Evolutionary conservation across 129 eudicot genomes (phyloP), one percentile per base, ranked within the genome.

Genomic region (Ambrosia artemisiifolia): DNA sequence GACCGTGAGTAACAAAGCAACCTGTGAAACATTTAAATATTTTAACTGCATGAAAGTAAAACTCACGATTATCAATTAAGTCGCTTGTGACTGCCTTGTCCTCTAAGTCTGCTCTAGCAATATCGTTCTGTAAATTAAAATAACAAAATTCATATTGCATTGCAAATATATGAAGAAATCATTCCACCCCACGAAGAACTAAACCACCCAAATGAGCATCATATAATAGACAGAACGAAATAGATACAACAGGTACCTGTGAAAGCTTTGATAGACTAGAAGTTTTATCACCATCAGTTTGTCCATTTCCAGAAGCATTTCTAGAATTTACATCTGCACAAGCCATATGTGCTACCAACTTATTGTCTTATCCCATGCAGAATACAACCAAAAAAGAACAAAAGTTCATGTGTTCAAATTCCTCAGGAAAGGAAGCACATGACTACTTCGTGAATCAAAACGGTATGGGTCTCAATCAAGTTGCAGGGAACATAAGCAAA

Each of bases 51-150:
- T 17, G 59, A 19, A 55, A 50, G 36, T 19, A 50, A 44, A 59
- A 82, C 93, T 81, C 78, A 90, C 96, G 80, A 78, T 87, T 79
- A 70, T 83, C 90, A 56, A 71, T 65, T 47, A 83, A 12, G 34
- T 75, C 83, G n/a, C 73, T 85, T 24, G 72, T 72, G 63, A 63
- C 80, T 34, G 77, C 74, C 70, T 90, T 87, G 30, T 73, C 85
- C 48, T 78, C 83, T 51, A 69, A 70, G 48, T 77, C 81, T 49
- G 69, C 79, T 46, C 74, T 71, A 24, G 44, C 55, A 59, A 59
- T 78, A 73, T 63, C 61, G 7, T 80, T 74, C 72, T 78, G 88
- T 81, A 75, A 76, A 13, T 70, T 49, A 1, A 62, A 69, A 50
- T 20, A 16, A 70, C 20, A 53, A 34, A 49, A 50, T 11, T 34